Evolutionary conservation across 345 rosid genomes (phyloP).

Genomic region (Tarenaya hassleriana): DNA sequence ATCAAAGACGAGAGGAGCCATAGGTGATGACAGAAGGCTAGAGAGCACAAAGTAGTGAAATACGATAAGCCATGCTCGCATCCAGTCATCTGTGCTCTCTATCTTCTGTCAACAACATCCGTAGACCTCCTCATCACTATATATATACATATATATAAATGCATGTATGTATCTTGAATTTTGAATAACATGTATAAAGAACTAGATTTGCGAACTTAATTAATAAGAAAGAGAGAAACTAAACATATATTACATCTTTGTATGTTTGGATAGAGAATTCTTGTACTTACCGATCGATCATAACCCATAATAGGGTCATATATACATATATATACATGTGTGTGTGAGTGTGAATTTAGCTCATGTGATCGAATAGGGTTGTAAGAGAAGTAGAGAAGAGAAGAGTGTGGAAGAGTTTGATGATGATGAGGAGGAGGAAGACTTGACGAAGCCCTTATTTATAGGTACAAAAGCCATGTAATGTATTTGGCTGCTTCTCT

Average conservation of each 20-base stretch:
- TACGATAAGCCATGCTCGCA: conserved; percentile 26
- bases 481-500: not conserved
- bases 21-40: conserved; percentile 56
- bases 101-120: conserved; percentile 60
- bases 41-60: conserved; percentile 64
- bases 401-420: not conserved
- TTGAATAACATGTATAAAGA: not conserved
- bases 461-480: not conserved
- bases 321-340: too few species aligned
- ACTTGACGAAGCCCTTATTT: not conserved
- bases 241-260: too few species aligned
- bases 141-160: too few species aligned
- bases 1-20: too few species aligned
- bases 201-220: too few species aligned
- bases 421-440: not conserved
- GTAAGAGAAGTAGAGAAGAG: not conserved
- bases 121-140: conserved; percentile 19
- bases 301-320: too few species aligned
- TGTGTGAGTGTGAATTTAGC: too few species aligned
- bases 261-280: too few species aligned
- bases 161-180: too few species aligned
- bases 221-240: too few species aligned
- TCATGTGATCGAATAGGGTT: not conserved
- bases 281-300: too few species aligned
- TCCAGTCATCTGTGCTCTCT: conserved; percentile 61